Base-by-base conservation (phyloP, 1,139 yeast species). In the Blastobotrys illinoisensis region DNA sequence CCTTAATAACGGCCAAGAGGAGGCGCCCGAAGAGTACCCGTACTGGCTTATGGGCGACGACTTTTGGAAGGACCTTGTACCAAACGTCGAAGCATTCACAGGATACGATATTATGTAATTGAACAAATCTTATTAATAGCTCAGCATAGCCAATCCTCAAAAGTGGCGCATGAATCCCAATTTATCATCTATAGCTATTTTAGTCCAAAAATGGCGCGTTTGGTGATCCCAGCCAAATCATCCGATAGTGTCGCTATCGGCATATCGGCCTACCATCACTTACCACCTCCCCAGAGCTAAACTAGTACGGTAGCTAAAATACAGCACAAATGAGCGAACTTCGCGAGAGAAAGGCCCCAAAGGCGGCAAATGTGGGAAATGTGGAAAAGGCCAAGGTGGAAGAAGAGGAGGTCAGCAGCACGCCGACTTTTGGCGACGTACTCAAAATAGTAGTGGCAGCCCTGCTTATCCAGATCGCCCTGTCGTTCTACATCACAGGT, bases 381-480 rank as follows among this genome's bases (percentile, higher is more conserved):
- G 23, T 19, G 7, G 44, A 20, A 20, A 52, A n/a, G 21, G 28
- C 7, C 16, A 21, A 21, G 9, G 44, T 20, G 5, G 14, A 55
- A 40, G 44, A 23, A 23, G 48, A 44, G 9, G 49, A 47, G 23
- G 48, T 44, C 16, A 44, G 49, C 20, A 43, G 26, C 14, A 51
- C 61, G 65, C 56, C 40, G 7, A 49, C 58, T n/a, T 40, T 65
- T 5, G 16, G 78, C 1, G 86, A 82, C 59, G 49, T 77, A 0
- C 49, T 79, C 9, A 70, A 83, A 24, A 62, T 81, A 0, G 16
- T 80, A 0, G 73, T 76, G 0, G 86, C 86, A 0, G 7, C 81
- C 0, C 60, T 83, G 2, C 57, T 79, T 2, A 55, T 81, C 16
- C 81, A 79, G 62, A 74, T 81, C 14, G 32, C 79, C 2, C 64